Evolutionary conservation across 2,329 filamentous ascomycete genomes (phyloP), one percentile per base, ranked within the genome.

Genomic region (Dissoconium aciculare): DNA sequence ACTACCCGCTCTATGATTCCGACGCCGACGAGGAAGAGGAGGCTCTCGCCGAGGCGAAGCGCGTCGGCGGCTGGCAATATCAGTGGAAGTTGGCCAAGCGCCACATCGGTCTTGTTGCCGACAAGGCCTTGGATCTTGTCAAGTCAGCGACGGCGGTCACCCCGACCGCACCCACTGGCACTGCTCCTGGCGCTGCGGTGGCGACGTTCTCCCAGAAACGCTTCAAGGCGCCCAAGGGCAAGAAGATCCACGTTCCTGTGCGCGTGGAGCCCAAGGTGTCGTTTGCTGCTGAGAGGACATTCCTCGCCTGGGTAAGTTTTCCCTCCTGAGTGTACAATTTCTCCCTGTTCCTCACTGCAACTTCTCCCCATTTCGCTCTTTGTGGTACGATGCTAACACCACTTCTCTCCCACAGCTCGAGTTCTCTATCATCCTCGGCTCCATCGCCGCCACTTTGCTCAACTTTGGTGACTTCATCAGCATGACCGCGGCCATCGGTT

Each of bases 231-330:
- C 80, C 80, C 9, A 75, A 72, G 53, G 80, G 80, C 32, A 87
- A 85, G 71, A 59, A 81, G 55, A 95, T 98, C 36, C 87, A 95
- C 49, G 89, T 98, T 14, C 87, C 87, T 10, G 78, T 95, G 33
- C 75, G 89, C 28, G 85, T 98, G 17, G 89, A 98, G 57, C 89
- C 89, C 17, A 98, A 98, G 60, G 89, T 98, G 30, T 93, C 84
- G 56, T 93, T 98, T 52, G 89, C 89, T 13, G 85, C 84, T 1
- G 89, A 98, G 58, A 73, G 89, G 41, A 98, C 89, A 1, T 98
- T 94, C 59, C 68, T 98, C 34, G 81, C 83, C 40, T 98, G 89
- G 84, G 75, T 79, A 59, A 61, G 72, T 50, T 27, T 9, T 10
- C 9, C 60, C 15, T 15, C 15, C 10, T n/a, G n/a, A n/a, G n/a